A percentile compares a stretch with the other conserved stretches of the same genome.
These are phyloP conservation scores for Candida sithepensis DNA, from an alignment of 805 yeast genomes.

Conservation along the genomic window DNA sequence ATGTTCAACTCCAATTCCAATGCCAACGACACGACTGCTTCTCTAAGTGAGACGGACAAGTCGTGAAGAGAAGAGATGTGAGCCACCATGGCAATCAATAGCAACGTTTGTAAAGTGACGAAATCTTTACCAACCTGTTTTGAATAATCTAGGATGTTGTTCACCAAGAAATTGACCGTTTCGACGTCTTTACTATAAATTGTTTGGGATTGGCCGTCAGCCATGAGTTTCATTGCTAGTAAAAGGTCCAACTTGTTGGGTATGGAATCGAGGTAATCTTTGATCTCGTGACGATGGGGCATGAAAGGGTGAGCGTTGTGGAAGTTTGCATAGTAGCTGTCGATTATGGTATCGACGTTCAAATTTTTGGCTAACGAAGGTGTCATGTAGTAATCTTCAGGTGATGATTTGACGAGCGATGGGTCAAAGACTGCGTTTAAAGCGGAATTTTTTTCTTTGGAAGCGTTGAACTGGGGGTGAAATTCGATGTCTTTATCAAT, in stretches of 20 bases:
- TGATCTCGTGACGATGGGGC: slow-evolving; percentile 37
- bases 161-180: slow-evolving; percentile 36
- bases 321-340: slow-evolving; percentile 35
- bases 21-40: slow-evolving; percentile 37
- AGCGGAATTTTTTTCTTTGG: slow-evolving; percentile 23
- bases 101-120: slow-evolving; percentile 39
- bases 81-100: slow-evolving; percentile 39
- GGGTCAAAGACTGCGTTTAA: slow-evolving; percentile 26
- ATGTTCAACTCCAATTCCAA: slow-evolving; percentile 35
- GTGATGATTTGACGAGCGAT: slow-evolving; percentile 11
- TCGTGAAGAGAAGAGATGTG: slow-evolving; percentile 53
- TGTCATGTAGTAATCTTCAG: slow-evolving; percentile 27
- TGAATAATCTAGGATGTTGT: slow-evolving; percentile 30
- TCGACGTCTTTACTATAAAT: slow-evolving; percentile 37
- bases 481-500: slow-evolving; percentile 23
- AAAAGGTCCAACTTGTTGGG: slow-evolving; percentile 40
- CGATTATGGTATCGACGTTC: slow-evolving; percentile 24
- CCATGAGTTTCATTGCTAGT: slow-evolving; percentile 44
- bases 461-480: slow-evolving; percentile 30
- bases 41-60: slow-evolving; percentile 39
- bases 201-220: slow-evolving; percentile 42
- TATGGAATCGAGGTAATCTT: slow-evolving; percentile 30
- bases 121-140: slow-evolving; percentile 38
- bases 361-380: slow-evolving; percentile 26
- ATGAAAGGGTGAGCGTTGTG: slow-evolving; percentile 46